Conservation (phyloP, 495 filamentous ascomycete genomes). For the Thermothielavioides terrestris region DNA sequence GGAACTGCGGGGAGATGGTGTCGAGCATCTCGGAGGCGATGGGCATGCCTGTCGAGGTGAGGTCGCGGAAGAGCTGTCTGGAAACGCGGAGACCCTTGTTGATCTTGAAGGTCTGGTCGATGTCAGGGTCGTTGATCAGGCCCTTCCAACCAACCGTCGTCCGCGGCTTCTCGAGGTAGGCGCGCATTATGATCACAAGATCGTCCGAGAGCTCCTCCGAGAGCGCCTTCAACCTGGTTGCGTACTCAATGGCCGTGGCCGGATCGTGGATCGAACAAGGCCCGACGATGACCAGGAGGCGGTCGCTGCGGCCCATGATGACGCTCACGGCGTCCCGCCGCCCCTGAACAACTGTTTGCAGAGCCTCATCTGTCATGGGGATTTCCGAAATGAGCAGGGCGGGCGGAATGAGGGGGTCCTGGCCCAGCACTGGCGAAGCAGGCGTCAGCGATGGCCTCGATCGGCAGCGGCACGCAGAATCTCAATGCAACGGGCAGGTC, state of each 20-base stretch:
- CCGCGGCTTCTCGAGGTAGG: conserved; percentile 97
- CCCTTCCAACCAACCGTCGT: conserved; percentile 99
- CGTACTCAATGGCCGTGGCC: conserved; percentile 78
- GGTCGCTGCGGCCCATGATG: conserved; percentile 70
- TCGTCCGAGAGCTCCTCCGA: conserved; percentile 69
- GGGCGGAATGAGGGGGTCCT: conserved; percentile 90
- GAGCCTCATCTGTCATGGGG: conserved; percentile 57
- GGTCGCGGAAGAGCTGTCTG: conserved; percentile 79
- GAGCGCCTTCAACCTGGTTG: conserved; percentile 61
- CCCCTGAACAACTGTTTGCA: conserved; percentile 68
- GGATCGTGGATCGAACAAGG: conserved; percentile 98
- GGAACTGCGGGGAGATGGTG: conserved; percentile 91
- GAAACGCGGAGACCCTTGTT: conserved; percentile 94
- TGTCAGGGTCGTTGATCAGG: conserved; percentile 96
- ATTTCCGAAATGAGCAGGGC: conserved; percentile 82
- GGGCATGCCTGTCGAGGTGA: conserved; percentile 79
- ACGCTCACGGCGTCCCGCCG: conserved; percentile 75
- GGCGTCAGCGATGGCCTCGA: conserved; percentile 16
- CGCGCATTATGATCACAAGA: conserved; percentile 90
- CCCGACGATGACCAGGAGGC: conserved; percentile 86
- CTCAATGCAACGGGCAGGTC: background rate
- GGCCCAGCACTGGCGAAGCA: conserved; percentile 64
- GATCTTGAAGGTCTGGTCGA: conserved; percentile 95
- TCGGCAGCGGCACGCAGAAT: background rate
- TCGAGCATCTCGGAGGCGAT: conserved; percentile 97